Evolutionary conservation across 768 basidiomycete genomes (phyloP), one percentile per base, ranked within the genome.

Genomic region (Kwoniella botswanensis): DNA sequence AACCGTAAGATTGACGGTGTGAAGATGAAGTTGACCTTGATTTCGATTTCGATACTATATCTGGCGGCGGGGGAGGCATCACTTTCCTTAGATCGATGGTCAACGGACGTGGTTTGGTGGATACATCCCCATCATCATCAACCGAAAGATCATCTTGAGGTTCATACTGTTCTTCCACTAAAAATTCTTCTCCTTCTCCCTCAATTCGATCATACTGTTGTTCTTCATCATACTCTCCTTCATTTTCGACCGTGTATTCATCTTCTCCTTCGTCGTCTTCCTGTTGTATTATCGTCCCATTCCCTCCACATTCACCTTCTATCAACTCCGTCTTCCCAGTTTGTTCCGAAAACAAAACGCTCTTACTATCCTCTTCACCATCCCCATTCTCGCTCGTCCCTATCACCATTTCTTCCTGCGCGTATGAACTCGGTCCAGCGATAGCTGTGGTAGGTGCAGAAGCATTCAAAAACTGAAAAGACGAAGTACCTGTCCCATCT

Each of bases 321-420:
- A 55, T 21, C 18, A 41, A 11, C n/a, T 64, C 64, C 50, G 59
- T 65, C 42, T 52, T 66, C 54, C 64, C 70, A 21, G 65, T 26
- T 42, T 66, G 63, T 56, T 71, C 70, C 2, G 70, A 71, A 24
- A 71, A 71, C 52, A 71, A 21, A 1, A 71, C 64, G 55, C 70
- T 71, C 21, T 61, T 61, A 61, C 59, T 61, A 15, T 50, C 46
- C 42, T 50, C 64, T 66, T 70, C 68, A n/a, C 58, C 63, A 17
- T 65, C 68, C 12, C 42, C 68, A 22, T 57, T 44, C 44, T 69
- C 68, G n/a, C 61, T 63, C n/a, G 68, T 68, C 29, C 54, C 67
- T 18, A 56, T 4, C 5, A 50, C 35, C 50, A 56, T 9, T 21
- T 53, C n/a, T 43, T 52, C 54, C 15, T 59, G 63, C 24, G 44